Conservation (phyloP, 257 asterid genomes). For the Paulownia fortunei region DNA sequence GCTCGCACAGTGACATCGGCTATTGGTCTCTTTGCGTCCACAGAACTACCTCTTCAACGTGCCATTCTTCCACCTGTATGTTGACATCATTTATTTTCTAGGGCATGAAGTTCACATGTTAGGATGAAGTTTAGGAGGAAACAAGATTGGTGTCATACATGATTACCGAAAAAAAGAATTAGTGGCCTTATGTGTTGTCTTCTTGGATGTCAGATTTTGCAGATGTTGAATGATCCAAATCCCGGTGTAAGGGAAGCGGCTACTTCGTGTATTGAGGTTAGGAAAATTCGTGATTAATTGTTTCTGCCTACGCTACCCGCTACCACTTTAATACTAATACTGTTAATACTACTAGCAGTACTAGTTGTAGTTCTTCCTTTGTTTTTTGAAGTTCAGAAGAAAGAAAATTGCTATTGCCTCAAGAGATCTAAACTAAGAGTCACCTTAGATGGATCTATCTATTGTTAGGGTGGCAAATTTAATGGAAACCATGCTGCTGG, state of each 20-base stretch:
- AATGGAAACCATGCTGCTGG: background rate
- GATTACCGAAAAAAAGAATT: conserved; percentile 9
- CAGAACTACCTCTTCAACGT: conserved; percentile 98
- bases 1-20: conserved; percentile 95
- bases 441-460: background rate
- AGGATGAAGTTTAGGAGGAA: conserved; percentile 25
- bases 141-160: conserved; percentile 19
- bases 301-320: background rate
- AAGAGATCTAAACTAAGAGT: conserved; percentile 8
- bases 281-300: conserved; percentile 20
- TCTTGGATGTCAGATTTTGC: conserved; percentile 77
- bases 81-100: conserved; percentile 28
- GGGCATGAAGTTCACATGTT: conserved; percentile 20
- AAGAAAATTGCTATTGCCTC: conserved; percentile 13
- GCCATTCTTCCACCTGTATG: conserved; percentile 98
- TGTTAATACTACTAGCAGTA: background rate
- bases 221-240: conserved; percentile 87
- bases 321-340: background rate
- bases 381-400: background rate
- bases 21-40: conserved; percentile 84
- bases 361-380: conserved; percentile 6
- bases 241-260: conserved; percentile 96
- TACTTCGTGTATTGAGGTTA: conserved; percentile 84
- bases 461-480: conserved; percentile 8
- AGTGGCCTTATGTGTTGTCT: conserved; percentile 34